Percentiles rank a stretch among this genome's conserved stretches.
Evolutionary conservation across 305 asterid species (phyloP).

Genomic region (Fraxinus albicans): DNA sequence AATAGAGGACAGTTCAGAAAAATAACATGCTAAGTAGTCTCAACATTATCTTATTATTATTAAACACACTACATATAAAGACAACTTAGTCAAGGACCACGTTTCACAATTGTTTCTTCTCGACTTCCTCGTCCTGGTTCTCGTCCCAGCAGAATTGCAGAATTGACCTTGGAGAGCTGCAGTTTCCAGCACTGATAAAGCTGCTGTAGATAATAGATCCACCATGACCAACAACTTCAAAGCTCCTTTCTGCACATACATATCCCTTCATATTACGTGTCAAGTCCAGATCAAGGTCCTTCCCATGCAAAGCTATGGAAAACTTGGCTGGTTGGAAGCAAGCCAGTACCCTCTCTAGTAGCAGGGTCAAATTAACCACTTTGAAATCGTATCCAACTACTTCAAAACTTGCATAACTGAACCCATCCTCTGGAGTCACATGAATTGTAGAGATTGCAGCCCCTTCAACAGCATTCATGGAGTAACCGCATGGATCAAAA

Average conservation of each 20-base stretch:
- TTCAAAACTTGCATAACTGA: slow-evolving; percentile 92
- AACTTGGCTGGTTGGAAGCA: slow-evolving; percentile 77
- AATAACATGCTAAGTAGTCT: background rate
- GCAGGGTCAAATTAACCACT: slow-evolving; percentile 31
- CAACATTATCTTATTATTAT: background rate
- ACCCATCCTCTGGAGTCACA: slow-evolving; percentile 88
- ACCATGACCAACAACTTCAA: slow-evolving; percentile 48
- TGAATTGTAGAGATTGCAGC: slow-evolving; percentile 76
- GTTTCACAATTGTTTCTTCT: slow-evolving; percentile 30
- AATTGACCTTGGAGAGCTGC: slow-evolving; percentile 74
- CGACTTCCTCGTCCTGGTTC: slow-evolving; percentile 64
- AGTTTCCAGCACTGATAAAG: slow-evolving; percentile 41
- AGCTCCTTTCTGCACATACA: slow-evolving; percentile 45
- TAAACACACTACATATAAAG: background rate
- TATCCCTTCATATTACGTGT: slow-evolving; percentile 40
- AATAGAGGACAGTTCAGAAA: background rate
- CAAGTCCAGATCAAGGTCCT: slow-evolving; percentile 35
- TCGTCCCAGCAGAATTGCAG: slow-evolving; percentile 70
- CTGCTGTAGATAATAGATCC: slow-evolving; percentile 52
- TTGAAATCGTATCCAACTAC: slow-evolving; percentile 70
- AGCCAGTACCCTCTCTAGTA: slow-evolving; percentile 68
- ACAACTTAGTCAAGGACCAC: background rate
- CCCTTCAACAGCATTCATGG: slow-evolving; percentile 83
- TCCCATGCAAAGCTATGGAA: slow-evolving; percentile 62
- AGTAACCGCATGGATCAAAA: slow-evolving; percentile 90